Evolutionary conservation across 129 eudicot species (phyloP), one percentile per base, ranked within the genome.

Genomic region (Solidago caesia): DNA sequence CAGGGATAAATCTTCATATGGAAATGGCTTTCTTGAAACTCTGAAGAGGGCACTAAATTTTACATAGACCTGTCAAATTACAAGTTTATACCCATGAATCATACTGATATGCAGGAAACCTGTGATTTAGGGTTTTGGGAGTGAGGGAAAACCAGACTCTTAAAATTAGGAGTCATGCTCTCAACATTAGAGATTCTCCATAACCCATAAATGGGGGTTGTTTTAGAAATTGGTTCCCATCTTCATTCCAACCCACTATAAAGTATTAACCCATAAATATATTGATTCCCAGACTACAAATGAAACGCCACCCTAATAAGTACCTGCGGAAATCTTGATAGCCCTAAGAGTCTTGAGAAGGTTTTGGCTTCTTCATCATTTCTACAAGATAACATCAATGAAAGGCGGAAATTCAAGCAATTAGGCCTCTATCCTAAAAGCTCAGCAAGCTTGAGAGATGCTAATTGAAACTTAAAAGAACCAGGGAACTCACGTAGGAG

Each of bases 261-360:
- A 11, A 8, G 5, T 25, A 5, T 21, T 15, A 25, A 15, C 8
- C 29, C 64, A 15, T 6, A 8, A 10, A 8, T 5, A 58, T 21
- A 21, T 7, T 26, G 66, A 61, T 61, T 21, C 66, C 65, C 43
- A 0, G 7, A 27, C 43, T 60, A 60, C 66, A 61, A 61, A 27
- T n/a, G n/a, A 61, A 61, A 61, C n/a, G 5, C 10, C 66, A 55
- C 46, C 21, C 4, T 13, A 9, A 11, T 41, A 64, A 41, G 53
- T 26, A 84, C 97, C 92, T 89, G 92, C 42, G 96, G 93, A 78
- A 89, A 92, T 82, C 84, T 85, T 65, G 97, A 85, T 49, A 92
- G 81, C 70, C 79, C 77, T 15, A 92, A 39, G 56, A 89, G 85
- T 44, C 87, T 80, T 15, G 88, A 80, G 64, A 89, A 89, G 63